Conservation (phyloP, 768 basidiomycete genomes). For the Calocybe gangraenosa region DNA sequence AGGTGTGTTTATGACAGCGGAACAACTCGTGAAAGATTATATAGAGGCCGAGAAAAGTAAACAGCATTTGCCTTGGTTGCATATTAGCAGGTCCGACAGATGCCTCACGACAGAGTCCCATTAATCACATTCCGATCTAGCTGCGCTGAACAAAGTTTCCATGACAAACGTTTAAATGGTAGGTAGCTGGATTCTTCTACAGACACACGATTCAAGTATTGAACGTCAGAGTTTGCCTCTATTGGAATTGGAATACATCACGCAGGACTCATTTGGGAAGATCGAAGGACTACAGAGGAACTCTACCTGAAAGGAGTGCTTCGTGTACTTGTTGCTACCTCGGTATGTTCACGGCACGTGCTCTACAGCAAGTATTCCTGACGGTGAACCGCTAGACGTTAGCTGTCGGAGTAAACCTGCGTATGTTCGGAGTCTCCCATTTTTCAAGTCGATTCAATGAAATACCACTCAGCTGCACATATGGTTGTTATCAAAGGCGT, state of each 20-base stretch:
- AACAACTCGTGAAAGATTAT: slow-evolving; percentile 72
- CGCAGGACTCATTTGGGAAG: slow-evolving; percentile 74
- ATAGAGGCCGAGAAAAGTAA: slow-evolving; percentile 46
- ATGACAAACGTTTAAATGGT: slow-evolving; percentile 68
- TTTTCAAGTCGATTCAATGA: slow-evolving; percentile 3
- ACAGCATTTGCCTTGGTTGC: slow-evolving; percentile 63
- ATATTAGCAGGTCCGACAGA: slow-evolving; percentile 43
- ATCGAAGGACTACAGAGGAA: slow-evolving; percentile 71
- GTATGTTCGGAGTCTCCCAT: slow-evolving; percentile 40
- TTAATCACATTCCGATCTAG: slow-evolving; percentile 1
- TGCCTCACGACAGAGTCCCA: neutral
- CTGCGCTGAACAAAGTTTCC: slow-evolving; percentile 55
- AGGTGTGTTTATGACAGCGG: slow-evolving; percentile 69
- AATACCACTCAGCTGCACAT: slow-evolving; percentile 68
- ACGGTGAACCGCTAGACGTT: slow-evolving; percentile 55
- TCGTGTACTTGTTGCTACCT: slow-evolving; percentile 75
- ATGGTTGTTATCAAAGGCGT: slow-evolving; percentile 94
- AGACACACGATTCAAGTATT: neutral
- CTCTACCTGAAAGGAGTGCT: slow-evolving; percentile 63
- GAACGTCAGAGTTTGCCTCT: slow-evolving; percentile 52
- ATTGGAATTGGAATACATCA: slow-evolving; percentile 89
- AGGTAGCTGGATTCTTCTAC: slow-evolving; percentile 13
- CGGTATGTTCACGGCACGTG: slow-evolving; percentile 44
- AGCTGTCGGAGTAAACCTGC: slow-evolving; percentile 95
- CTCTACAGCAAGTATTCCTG: too few species aligned